phyloP scores from a whole-genome alignment of 768 basidiomycete species.

The Panaeolus cyanescens region DNA sequence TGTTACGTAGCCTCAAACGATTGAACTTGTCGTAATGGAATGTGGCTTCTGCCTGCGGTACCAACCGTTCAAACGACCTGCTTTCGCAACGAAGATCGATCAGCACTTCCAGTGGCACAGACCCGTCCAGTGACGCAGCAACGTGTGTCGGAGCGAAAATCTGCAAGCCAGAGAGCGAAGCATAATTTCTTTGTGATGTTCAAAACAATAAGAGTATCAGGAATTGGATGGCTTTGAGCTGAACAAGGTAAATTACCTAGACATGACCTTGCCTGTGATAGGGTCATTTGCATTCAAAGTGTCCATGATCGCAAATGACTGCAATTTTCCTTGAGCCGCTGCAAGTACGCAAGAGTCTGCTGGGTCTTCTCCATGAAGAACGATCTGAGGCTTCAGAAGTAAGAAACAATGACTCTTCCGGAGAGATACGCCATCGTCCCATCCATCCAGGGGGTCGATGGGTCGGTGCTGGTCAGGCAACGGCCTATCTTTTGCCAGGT shows the following conservation, averaged over 20 bases:
- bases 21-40: conserved; percentile 96
- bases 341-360: conserved; percentile 70
- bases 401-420: conserved; percentile 78
- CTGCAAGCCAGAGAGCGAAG: conserved; percentile 79
- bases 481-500: conserved; percentile 29
- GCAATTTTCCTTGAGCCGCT: conserved; percentile 78
- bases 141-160: conserved; percentile 73
- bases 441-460: conserved; percentile 66
- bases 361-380: conserved; percentile 60
- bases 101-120: conserved; percentile 88
- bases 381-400: conserved; percentile 90
- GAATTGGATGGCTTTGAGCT: background rate
- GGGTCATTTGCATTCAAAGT: conserved; percentile 76
- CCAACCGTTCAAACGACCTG: conserved; percentile 82
- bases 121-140: conserved; percentile 44
- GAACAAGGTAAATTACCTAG: conserved; percentile 58
- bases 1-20: conserved; percentile 79
- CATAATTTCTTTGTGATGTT: conserved; percentile 62
- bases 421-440: conserved; percentile 71
- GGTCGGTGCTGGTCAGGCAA: conserved; percentile 30
- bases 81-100: conserved; percentile 86
- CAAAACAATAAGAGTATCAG: background rate
- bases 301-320: conserved; percentile 83
- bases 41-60: conserved; percentile 84
- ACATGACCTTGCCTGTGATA: conserved; percentile 83